Conservation (phyloP, 1,139 yeast species). For the Yamadazyma atmosphaerica region DNA sequence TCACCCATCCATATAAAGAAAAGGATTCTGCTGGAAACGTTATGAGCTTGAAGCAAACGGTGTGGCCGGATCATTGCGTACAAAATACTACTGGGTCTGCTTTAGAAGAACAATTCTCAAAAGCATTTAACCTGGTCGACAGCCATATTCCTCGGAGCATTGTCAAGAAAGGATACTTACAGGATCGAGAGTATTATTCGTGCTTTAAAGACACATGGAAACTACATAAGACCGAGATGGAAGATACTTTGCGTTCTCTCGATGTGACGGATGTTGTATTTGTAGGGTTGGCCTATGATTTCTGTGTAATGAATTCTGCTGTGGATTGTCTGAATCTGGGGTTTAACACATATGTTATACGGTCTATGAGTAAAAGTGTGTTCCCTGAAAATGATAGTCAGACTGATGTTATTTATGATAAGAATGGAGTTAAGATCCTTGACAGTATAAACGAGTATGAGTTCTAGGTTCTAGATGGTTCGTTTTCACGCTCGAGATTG, state of each 20-base stretch:
- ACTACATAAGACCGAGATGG: slow-evolving; percentile 66
- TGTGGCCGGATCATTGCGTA: slow-evolving; percentile 94
- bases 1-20: slow-evolving; percentile 52
- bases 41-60: slow-evolving; percentile 37
- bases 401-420: slow-evolving; percentile 29
- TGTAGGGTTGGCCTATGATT: slow-evolving; percentile 86
- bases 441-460: slow-evolving; percentile 10
- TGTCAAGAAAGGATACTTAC: slow-evolving; percentile 68
- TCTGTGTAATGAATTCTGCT: slow-evolving; percentile 78
- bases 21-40: slow-evolving; percentile 25
- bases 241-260: slow-evolving; percentile 40
- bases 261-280: slow-evolving; percentile 62
- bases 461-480: too few relatives aligned
- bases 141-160: slow-evolving; percentile 38
- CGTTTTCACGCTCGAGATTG: too few relatives aligned
- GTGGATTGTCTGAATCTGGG: slow-evolving; percentile 64
- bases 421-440: slow-evolving; percentile 29
- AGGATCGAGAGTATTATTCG: slow-evolving; percentile 84
- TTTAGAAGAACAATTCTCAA: slow-evolving; percentile 49
- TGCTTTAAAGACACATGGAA: slow-evolving; percentile 84
- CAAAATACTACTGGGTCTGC: slow-evolving; percentile 68
- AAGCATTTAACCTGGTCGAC: slow-evolving; percentile 23
- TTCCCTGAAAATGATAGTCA: slow-evolving; percentile 28
- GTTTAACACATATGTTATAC: slow-evolving; percentile 60
- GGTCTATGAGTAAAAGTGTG: slow-evolving; percentile 46